These are phyloP conservation scores for Yamadazyma diddensiae DNA, from an alignment of 1,139 yeast species.

Conservation along the genomic window DNA sequence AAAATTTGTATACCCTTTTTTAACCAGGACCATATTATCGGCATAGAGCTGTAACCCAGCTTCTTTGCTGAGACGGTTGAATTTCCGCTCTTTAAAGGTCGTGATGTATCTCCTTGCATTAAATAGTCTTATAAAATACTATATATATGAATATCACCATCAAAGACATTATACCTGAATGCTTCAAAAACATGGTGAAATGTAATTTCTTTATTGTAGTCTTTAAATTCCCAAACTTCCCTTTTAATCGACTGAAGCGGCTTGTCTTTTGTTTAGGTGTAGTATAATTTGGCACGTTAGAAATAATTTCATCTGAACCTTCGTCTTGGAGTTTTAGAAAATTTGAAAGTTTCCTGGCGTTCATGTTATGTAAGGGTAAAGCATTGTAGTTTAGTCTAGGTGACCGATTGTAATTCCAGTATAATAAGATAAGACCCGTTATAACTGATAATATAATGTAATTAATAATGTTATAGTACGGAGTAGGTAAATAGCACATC, in stretches of 20 bases:
- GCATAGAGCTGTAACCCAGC: no score
- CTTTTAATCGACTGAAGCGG: not conserved
- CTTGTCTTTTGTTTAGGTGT: no score
- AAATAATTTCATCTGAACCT: not conserved
- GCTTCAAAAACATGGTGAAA: slow-evolving; percentile 17
- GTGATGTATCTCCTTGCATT: no score
- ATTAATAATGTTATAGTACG: slow-evolving; percentile 41
- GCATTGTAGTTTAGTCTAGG: slow-evolving; percentile 14
- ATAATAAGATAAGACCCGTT: slow-evolving; percentile 27
- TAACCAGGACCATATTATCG: no score
- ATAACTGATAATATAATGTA: slow-evolving; percentile 39
- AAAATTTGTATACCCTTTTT: no score
- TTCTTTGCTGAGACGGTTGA: no score
- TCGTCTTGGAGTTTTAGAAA: slow-evolving; percentile 24
- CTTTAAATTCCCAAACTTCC: not conserved
- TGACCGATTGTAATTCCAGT: slow-evolving; percentile 30
- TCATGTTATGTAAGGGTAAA: slow-evolving; percentile 14
- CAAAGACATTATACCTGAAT: slow-evolving; percentile 16
- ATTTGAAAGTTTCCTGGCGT: slow-evolving; percentile 20
- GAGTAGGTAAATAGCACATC: slow-evolving; percentile 48
- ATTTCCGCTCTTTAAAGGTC: no score
- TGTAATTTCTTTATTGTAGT: slow-evolving; percentile 14
- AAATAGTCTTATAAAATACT: slow-evolving; percentile 10
- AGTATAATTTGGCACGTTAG: slow-evolving; percentile 10
- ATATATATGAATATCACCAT: slow-evolving; percentile 19